Conservation (phyloP, 1,284 basidiomycete species). For the Leucoagaricus sp. region DNA sequence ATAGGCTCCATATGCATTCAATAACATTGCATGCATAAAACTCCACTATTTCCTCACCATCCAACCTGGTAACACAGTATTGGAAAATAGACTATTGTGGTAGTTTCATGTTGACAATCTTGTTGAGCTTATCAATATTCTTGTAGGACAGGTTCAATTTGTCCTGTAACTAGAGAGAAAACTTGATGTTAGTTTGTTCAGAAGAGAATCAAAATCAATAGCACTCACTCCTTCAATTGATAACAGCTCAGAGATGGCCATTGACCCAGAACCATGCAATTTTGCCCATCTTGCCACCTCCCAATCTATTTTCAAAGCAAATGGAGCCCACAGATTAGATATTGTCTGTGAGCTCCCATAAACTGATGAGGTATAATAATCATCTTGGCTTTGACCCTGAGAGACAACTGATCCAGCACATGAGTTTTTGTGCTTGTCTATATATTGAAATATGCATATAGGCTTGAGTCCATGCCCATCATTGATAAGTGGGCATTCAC, state of each 20-base stretch:
- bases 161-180: constrained; percentile 19
- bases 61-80: constrained; percentile 22
- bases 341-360: background rate
- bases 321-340: constrained; percentile 13
- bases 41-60: constrained; percentile 25
- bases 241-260: constrained; percentile 31
- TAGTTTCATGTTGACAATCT: constrained; percentile 23
- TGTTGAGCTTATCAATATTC: constrained; percentile 22
- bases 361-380: too few relatives aligned
- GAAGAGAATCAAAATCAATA: too few relatives aligned
- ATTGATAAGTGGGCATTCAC: background rate
- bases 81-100: constrained; percentile 25
- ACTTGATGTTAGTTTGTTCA: too few relatives aligned
- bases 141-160: constrained; percentile 22
- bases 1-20: constrained; percentile 26
- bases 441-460: background rate
- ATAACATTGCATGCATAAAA: constrained; percentile 26
- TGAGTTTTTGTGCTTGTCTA: background rate
- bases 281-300: constrained; percentile 36
- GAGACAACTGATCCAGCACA: background rate
- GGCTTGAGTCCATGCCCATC: background rate
- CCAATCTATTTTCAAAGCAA: constrained; percentile 28
- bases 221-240: constrained; percentile 29
- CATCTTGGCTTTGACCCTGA: background rate
- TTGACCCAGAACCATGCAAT: constrained; percentile 28